phyloP scores from a whole-genome alignment of 257 asterid species.

The Petunia secreta region DNA sequence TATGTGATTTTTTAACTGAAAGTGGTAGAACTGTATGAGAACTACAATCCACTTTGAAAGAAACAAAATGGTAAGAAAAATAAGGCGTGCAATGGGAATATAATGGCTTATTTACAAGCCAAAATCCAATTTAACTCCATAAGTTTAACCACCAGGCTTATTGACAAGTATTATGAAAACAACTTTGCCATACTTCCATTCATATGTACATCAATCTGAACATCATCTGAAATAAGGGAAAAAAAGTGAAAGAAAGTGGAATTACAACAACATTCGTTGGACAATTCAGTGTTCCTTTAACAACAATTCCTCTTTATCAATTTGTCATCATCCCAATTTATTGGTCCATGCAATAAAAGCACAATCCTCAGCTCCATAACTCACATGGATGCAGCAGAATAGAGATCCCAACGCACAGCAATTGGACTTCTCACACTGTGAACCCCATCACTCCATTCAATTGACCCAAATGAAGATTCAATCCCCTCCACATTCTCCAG shows the following conservation, averaged over 20 bases:
- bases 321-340: constrained; percentile 5
- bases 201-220: constrained; percentile 17
- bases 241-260: neutral
- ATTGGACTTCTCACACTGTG: constrained; percentile 81
- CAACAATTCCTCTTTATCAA: neutral
- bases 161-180: neutral
- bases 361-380: neutral
- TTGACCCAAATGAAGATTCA: constrained; percentile 67
- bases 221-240: neutral
- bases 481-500: constrained; percentile 35
- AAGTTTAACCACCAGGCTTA: neutral
- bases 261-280: neutral
- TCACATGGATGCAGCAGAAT: constrained; percentile 57
- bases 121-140: neutral
- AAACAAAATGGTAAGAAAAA: neutral
- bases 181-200: neutral
- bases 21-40: neutral
- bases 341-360: neutral
- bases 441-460: constrained; percentile 77
- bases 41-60: constrained; percentile 26
- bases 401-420: constrained; percentile 57
- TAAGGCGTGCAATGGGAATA: neutral
- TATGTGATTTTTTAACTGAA: neutral
- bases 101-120: neutral
- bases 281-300: neutral